Conservation (phyloP, 2,329 filamentous ascomycete genomes). For the Arthrobotrys entomopaga region DNA sequence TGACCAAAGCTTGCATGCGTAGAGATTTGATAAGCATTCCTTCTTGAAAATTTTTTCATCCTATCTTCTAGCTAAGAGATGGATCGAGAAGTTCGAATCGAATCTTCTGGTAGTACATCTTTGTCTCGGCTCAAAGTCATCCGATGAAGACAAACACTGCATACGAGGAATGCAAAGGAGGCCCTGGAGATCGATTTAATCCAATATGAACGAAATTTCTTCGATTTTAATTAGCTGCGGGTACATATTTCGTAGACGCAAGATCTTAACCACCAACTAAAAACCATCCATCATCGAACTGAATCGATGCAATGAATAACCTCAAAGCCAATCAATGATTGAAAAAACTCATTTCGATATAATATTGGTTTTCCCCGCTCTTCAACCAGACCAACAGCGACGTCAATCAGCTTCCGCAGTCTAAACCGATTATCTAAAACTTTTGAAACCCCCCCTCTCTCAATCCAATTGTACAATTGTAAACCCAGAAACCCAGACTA, state of each 20-base stretch:
- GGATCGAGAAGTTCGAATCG: conserved; percentile 30
- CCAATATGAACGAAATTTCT: too few relatives aligned
- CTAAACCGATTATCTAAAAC: background rate
- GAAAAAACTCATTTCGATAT: too few relatives aligned
- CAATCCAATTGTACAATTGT: background rate
- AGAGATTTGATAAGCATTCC: background rate
- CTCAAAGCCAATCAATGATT: too few relatives aligned
- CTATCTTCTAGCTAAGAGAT: background rate
- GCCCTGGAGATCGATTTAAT: background rate
- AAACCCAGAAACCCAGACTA: background rate
- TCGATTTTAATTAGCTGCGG: too few relatives aligned
- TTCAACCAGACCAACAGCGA: too few relatives aligned
- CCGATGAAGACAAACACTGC: background rate
- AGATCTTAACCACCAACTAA: background rate
- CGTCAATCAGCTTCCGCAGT: too few relatives aligned
- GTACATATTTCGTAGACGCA: too few relatives aligned
- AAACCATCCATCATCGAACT: too few relatives aligned
- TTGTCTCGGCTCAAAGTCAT: conserved; percentile 24
- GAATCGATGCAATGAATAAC: too few relatives aligned
- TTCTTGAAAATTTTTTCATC: background rate
- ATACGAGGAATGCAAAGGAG: conserved; percentile 3
- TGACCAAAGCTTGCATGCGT: too few relatives aligned
- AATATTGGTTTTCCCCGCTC: too few relatives aligned
- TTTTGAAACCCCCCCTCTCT: too few relatives aligned
- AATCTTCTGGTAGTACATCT: conserved; percentile 4